Percentiles rank a stretch among this genome's conserved stretches.
phyloP scores from a whole-genome alignment of 805 yeast genomes.

The Zygosaccharomyces bisporus region DNA sequence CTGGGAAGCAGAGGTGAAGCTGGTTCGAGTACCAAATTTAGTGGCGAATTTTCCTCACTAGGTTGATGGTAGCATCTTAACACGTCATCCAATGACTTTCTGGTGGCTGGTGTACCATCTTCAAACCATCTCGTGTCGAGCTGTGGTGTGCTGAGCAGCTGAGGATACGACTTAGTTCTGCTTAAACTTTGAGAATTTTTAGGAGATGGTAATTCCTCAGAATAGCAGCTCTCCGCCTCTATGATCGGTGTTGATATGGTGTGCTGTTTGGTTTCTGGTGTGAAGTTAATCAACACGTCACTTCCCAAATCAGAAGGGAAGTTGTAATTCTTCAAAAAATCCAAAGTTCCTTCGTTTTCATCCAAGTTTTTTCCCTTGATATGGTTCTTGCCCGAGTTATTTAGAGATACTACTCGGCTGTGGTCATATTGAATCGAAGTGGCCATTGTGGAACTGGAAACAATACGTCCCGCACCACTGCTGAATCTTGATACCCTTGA shows the following conservation, averaged over 20 bases:
- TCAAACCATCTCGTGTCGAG: slow-evolving; percentile 21
- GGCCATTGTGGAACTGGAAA: slow-evolving; percentile 33
- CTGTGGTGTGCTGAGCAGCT: slow-evolving; percentile 24
- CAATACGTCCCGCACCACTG: slow-evolving; percentile 21
- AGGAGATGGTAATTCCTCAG: not conserved
- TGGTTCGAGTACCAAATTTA: slow-evolving; percentile 5
- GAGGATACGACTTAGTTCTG: slow-evolving; percentile 24
- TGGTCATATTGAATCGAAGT: slow-evolving; percentile 22
- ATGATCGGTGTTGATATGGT: slow-evolving; percentile 9
- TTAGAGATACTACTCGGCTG: slow-evolving; percentile 14
- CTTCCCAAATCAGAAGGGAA: slow-evolving; percentile 33
- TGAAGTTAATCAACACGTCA: slow-evolving; percentile 9
- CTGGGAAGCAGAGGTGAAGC: not conserved
- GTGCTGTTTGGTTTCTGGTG: not conserved
- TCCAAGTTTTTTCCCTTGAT: slow-evolving; percentile 17
- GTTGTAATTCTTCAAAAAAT: slow-evolving; percentile 28
- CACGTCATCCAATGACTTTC: slow-evolving; percentile 33
- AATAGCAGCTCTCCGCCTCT: slow-evolving; percentile 5
- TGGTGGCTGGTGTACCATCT: slow-evolving; percentile 23
- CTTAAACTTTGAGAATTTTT: not conserved
- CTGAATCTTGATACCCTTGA: slow-evolving; percentile 14
- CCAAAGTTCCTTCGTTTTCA: slow-evolving; percentile 24
- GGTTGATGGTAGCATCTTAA: slow-evolving; percentile 29
- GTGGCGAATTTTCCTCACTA: slow-evolving; percentile 25
- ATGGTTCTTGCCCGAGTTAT: slow-evolving; percentile 19